Evolutionary conservation across 2,329 filamentous ascomycete species (phyloP).

Genomic region (Leptographium radiaticola): DNA sequence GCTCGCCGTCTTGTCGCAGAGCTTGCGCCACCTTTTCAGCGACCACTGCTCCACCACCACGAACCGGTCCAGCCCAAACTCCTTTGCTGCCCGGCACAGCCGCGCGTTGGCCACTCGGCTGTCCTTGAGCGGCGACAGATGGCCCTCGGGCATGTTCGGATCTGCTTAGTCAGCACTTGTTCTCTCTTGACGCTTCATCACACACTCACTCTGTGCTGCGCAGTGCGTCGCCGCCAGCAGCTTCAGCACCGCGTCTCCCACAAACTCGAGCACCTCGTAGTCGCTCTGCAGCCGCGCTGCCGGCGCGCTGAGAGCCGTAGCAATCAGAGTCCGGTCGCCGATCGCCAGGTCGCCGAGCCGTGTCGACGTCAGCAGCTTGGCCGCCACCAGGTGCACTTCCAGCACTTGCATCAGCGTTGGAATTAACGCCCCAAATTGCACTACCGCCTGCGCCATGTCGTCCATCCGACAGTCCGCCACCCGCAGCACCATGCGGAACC

Average conservation of each 20-base stretch:
- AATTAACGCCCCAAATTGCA: constrained; percentile 46
- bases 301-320: constrained; percentile 58
- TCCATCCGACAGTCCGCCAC: constrained; percentile 36
- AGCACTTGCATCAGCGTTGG: constrained; percentile 62
- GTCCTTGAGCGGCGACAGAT: constrained; percentile 56
- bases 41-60: constrained; percentile 59
- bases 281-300: constrained; percentile 46
- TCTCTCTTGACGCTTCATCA: no score
- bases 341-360: constrained; percentile 41
- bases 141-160: constrained; percentile 61
- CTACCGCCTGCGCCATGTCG: constrained; percentile 27
- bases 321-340: constrained; percentile 38
- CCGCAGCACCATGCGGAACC: constrained; percentile 31
- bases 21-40: constrained; percentile 57
- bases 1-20: constrained; percentile 27
- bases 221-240: constrained; percentile 56
- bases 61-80: constrained; percentile 55
- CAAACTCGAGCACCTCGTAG: constrained; percentile 76
- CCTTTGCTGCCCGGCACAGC: constrained; percentile 52
- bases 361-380: constrained; percentile 38
- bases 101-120: constrained; percentile 60
- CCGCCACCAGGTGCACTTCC: constrained; percentile 50
- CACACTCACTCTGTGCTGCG: constrained; percentile 32
- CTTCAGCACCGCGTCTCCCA: constrained; percentile 79
- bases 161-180: constrained; percentile 26